Evolutionary conservation across 371 early-diverging fungal species (phyloP).

Genomic region (Saksenaea oblongispora): DNA sequence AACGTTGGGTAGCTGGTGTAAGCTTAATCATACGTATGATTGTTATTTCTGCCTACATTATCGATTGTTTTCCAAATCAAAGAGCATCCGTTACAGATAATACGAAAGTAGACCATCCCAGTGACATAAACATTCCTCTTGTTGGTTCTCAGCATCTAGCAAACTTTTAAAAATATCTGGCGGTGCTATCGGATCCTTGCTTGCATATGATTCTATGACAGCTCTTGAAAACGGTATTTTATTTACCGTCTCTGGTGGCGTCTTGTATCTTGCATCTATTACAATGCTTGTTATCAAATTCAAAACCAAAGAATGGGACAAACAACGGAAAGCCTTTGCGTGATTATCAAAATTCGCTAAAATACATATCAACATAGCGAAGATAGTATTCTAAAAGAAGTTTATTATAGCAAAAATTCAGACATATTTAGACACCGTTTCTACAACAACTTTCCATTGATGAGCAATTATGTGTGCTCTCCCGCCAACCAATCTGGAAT

Average conservation of each 20-base stretch:
- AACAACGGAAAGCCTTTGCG: neutral
- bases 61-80: slow-evolving; percentile 42
- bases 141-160: slow-evolving; percentile 39
- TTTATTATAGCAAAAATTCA: no score
- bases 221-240: slow-evolving; percentile 34
- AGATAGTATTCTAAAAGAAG: no score
- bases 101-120: neutral
- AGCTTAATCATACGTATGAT: slow-evolving; percentile 39
- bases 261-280: slow-evolving; percentile 12
- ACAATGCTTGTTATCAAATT: slow-evolving; percentile 17
- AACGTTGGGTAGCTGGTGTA: slow-evolving; percentile 25
- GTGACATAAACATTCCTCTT: neutral
- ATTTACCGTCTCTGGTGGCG: slow-evolving; percentile 30
- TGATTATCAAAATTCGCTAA: neutral
- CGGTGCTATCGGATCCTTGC: slow-evolving; percentile 42
- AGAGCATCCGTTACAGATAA: slow-evolving; percentile 50
- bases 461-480: no score
- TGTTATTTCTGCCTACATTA: slow-evolving; percentile 39
- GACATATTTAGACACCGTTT: no score
- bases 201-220: slow-evolving; percentile 30
- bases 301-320: slow-evolving; percentile 26
- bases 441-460: no score
- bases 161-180: slow-evolving; percentile 42
- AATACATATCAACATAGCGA: no score
- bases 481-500: no score